A percentile compares a stretch with the other conserved stretches of the same genome.
These are phyloP conservation scores for Ascochyta viciae-villosae DNA, from an alignment of 2,329 filamentous ascomycete genomes.

Conservation along the genomic window DNA sequence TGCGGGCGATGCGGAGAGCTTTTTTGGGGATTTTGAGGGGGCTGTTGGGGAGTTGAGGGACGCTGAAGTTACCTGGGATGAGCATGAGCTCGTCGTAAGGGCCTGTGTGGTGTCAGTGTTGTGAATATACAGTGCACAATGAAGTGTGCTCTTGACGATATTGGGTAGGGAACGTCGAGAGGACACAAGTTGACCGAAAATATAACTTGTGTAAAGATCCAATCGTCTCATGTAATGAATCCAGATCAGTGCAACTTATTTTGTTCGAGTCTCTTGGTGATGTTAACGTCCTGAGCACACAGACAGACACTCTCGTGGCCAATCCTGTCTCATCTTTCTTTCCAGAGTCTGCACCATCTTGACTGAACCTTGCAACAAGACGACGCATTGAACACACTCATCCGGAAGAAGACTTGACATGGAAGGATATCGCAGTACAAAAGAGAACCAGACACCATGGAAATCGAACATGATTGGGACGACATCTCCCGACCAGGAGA, in stretches of 20 bases:
- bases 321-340: neutral
- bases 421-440: no score
- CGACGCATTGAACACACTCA: neutral
- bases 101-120: conserved; percentile 22
- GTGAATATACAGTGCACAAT: neutral
- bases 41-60: conserved; percentile 22
- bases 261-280: neutral
- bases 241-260: no score
- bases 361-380: neutral
- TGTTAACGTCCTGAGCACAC: neutral
- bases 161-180: no score
- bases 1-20: conserved; percentile 39
- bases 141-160: no score
- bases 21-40: conserved; percentile 34
- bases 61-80: conserved; percentile 39
- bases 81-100: conserved; percentile 45
- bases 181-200: no score
- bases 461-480: neutral
- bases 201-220: no score
- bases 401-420: neutral
- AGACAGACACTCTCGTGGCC: neutral
- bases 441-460: no score
- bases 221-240: no score
- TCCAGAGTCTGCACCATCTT: neutral
- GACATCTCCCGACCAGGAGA: neutral